These are phyloP conservation scores for Pseudonitzschia delicatissima DNA, from an alignment of 108 stramenopile species.

Conservation along the genomic window DNA sequence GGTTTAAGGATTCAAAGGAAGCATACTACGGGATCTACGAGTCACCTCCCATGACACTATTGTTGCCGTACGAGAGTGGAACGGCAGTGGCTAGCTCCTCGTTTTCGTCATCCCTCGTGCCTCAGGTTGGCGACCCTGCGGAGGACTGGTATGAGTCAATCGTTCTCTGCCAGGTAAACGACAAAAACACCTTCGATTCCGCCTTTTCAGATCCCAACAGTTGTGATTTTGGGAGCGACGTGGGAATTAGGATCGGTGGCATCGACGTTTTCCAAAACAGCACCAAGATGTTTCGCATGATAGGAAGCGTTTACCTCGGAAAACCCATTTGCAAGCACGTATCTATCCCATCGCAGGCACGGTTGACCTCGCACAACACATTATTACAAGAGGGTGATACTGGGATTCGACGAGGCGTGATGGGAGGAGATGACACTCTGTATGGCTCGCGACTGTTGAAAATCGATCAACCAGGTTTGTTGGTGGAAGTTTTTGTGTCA, in stretches of 20 bases:
- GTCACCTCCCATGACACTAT: conserved; percentile 41
- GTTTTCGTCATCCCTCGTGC: not conserved
- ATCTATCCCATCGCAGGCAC: conserved; percentile 31
- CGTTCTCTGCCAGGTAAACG: conserved; percentile 68
- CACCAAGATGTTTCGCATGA: conserved; percentile 25
- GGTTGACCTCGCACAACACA: conserved; percentile 40
- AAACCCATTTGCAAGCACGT: conserved; percentile 50
- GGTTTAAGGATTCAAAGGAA: conserved; percentile 66
- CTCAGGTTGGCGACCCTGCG: conserved; percentile 28
- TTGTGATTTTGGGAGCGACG: conserved; percentile 46
- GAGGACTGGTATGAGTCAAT: conserved; percentile 43
- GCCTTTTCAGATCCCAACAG: conserved; percentile 16
- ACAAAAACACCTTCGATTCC: conserved; percentile 35
- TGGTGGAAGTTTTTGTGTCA: conserved; percentile 32
- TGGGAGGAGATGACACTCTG: not conserved
- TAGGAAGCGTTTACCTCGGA: conserved; percentile 54
- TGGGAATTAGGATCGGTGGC: conserved; percentile 49
- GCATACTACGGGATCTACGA: conserved; percentile 59
- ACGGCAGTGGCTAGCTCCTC: not conserved
- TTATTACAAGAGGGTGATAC: conserved; percentile 12
- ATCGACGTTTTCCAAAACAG: conserved; percentile 13
- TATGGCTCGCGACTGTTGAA: conserved; percentile 4
- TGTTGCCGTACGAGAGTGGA: conserved; percentile 43
- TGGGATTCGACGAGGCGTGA: not conserved
- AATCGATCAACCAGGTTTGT: conserved; percentile 32